Evolutionary conservation across 805 yeast genomes (phyloP), one percentile per base, ranked within the genome.

Genomic region (Ogataea ramenticola): DNA sequence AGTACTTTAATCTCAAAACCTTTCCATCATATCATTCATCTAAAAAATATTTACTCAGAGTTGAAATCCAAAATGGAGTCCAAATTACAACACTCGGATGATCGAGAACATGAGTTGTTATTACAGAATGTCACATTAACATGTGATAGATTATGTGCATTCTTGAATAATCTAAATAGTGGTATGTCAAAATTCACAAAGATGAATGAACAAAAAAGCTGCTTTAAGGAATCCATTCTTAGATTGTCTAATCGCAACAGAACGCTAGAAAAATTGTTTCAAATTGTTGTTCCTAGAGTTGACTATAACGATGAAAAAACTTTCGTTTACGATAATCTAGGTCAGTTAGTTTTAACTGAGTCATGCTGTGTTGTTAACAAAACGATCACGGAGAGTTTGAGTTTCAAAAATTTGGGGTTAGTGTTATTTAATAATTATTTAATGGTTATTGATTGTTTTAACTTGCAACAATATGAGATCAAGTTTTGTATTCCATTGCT

Each of bases 1-100:
- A 52, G 57, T 29, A 77, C 83, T 0, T 63, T 79, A 48, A 57
- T 75, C 26, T 80, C 77, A 50, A 70, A 68, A 56, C 84, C 86
- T 3, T 64, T 76, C 11, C 58, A 71, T 35, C 57, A 84, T 48
- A 61, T 74, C 9, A 57, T 71, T 3, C 75, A 76, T 49, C 78
- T 79, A 52, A 66, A 70, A 43, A 59, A 79, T 31, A 66, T 79
- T n/a, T 49, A 20, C n/a, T 16, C 5, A 12, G n/a, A 17, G 6
- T 16, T 75, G n/a, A 74, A 72, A 27, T 61, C 73, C 1, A 49
- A 73, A 34, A 42, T 56, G 9, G 27, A 24, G 10, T 6, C 10
- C 6, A 64, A 67, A 32, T 52, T n/a, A n/a, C n/a, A n/a, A n/a
- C n/a, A n/a, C n/a, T n/a, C n/a, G n/a, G n/a, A 61, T 42, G 2